phyloP scores from a whole-genome alignment of 352 stramenopile genomes.

The Pythium sp. region DNA sequence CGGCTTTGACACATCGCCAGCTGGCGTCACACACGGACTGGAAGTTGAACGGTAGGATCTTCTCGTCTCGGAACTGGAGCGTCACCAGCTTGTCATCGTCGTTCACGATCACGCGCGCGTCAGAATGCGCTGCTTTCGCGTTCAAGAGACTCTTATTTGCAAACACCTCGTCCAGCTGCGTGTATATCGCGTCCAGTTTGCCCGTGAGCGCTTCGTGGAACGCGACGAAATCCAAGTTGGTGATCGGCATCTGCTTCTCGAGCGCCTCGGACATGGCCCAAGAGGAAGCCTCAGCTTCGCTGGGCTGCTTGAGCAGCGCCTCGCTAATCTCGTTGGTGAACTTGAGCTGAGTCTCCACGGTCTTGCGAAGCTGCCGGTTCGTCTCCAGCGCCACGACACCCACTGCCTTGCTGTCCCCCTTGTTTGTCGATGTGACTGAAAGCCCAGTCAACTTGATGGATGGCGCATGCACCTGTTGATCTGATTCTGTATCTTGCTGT shows the following conservation, averaged over 20 bases:
- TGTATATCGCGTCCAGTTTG: conserved; percentile 14
- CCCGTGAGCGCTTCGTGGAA: conserved; percentile 4
- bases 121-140: background rate
- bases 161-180: conserved; percentile 10
- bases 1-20: conserved; percentile 3
- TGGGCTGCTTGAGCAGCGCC: background rate
- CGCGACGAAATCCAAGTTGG: background rate
- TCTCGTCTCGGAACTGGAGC: conserved; percentile 13
- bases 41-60: conserved; percentile 14
- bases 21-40: conserved; percentile 5
- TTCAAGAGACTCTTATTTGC: background rate
- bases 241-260: conserved; percentile 4
- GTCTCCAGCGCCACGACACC: background rate
- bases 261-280: conserved; percentile 6
- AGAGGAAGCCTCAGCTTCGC: background rate
- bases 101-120: conserved; percentile 9
- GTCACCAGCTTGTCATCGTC: conserved; percentile 2
- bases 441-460: background rate
- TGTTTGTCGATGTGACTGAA: background rate
- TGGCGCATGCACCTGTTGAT: no score
- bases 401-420: background rate
- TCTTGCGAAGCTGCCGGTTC: conserved; percentile 12
- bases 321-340: background rate
- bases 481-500: no score
- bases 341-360: conserved; percentile 2